Evolutionary conservation across 1,284 basidiomycete species (phyloP), one percentile per base, ranked within the genome.

Genomic region (Moesziomyces globuligerus): DNA sequence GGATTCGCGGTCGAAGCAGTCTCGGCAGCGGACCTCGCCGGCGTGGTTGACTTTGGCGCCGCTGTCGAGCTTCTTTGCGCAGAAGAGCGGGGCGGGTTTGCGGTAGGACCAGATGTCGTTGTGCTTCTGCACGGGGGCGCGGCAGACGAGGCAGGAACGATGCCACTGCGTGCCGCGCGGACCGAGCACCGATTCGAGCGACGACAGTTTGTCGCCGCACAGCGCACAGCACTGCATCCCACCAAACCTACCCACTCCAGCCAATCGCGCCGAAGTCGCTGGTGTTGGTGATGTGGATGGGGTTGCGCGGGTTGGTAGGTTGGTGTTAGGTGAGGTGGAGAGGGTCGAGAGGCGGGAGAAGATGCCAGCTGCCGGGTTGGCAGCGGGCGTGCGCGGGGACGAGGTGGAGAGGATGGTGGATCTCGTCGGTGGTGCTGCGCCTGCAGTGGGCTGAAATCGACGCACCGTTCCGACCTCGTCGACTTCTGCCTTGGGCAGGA

Each of bases 81-180:
- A 78, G 7, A 53, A 21, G 0, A 7, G 24, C 0, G 47, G 26
- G 8, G 10, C 4, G 25, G 39, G 10, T 23, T 38, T 50, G 18
- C 48, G 32, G 24, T 37, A 28, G 17, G 36, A 21, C 9, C 32
- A 38, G 4, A 26, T 17, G 1, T 25, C n/a, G 1, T 25, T 15
- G 2, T 36, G 21, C 0, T 32, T 40, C 3, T 26, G 48, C 1
- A 50, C 49, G 0, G 49, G 40, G 1, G 52, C 67, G 11, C 67
- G 34, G 23, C 76, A 78, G 29, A 74, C 42, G 8, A 78, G 53
- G 41, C 76, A 78, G 9, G 23, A 21, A 24, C 48, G 53, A 20
- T 78, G 76, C 76, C 76, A 78, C 11, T 42, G 38, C 1, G 72
- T 71, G 6, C 72, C 69, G 0, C 76, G 37, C 0, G 76, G 76